These are phyloP conservation scores for Fusarium redolens DNA, from an alignment of 2,329 filamentous ascomycete genomes.

Conservation along the genomic window DNA sequence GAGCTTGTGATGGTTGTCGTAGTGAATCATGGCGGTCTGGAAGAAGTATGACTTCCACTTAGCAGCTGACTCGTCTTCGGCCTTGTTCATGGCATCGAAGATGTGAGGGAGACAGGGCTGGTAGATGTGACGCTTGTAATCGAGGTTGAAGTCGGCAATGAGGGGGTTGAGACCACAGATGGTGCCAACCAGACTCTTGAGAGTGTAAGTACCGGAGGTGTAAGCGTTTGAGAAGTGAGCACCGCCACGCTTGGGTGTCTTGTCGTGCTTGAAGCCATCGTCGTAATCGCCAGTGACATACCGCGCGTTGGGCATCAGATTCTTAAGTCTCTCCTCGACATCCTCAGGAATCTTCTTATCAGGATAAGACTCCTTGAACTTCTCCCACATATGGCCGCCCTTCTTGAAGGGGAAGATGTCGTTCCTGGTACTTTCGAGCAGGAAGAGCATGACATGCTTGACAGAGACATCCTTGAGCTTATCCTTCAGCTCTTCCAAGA, in stretches of 20 bases:
- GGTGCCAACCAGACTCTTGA: constrained; percentile 56
- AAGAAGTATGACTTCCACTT: constrained; percentile 50
- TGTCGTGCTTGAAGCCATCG: constrained; percentile 47
- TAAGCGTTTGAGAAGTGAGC: constrained; percentile 55
- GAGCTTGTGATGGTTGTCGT: constrained; percentile 50
- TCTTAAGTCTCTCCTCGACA: constrained; percentile 43
- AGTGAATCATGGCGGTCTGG: constrained; percentile 49
- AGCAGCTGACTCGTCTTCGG: constrained; percentile 20
- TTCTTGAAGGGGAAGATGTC: constrained; percentile 60
- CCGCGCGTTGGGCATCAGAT: constrained; percentile 48
- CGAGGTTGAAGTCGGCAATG: constrained; percentile 56
- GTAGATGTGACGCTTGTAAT: constrained; percentile 56
- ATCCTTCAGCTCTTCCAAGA: constrained; percentile 44
- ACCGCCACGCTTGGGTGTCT: constrained; percentile 49
- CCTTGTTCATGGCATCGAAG: constrained; percentile 49
- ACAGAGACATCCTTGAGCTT: constrained; percentile 50
- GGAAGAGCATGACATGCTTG: constrained; percentile 56
- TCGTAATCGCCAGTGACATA: constrained; percentile 52
- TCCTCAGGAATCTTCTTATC: constrained; percentile 49
- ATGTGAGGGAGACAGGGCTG: constrained; percentile 58
- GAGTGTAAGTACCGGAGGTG: constrained; percentile 56
- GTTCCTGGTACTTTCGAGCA: constrained; percentile 58
- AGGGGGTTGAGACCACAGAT: constrained; percentile 56
- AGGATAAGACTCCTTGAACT: constrained; percentile 47
- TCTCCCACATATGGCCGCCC: constrained; percentile 52